phyloP scores from a whole-genome alignment of 495 filamentous ascomycete genomes.

The Sphaerosporella brunnea region DNA sequence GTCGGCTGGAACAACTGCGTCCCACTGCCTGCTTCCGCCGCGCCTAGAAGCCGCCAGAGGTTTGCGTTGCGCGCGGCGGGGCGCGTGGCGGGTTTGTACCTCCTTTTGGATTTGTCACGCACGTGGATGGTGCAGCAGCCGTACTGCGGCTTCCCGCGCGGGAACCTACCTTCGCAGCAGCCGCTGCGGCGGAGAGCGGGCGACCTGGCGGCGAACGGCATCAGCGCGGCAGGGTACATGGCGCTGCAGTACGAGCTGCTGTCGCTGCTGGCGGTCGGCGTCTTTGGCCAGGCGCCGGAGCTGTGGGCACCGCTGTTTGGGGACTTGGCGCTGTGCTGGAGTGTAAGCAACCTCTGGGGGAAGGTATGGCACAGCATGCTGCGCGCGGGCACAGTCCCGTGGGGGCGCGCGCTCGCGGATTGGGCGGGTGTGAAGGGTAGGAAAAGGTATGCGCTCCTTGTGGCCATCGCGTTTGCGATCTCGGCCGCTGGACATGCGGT shows the following conservation, averaged over 20 bases:
- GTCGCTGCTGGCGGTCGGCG: not conserved
- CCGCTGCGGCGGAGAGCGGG: too few species aligned
- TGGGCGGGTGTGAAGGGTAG: not conserved
- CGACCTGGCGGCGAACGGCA: not conserved
- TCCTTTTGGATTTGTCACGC: not conserved
- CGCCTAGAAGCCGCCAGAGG: not conserved
- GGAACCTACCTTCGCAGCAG: not conserved
- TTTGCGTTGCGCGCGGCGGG: not conserved
- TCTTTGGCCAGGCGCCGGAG: not conserved
- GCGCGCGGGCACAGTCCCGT: not conserved
- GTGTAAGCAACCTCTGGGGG: not conserved
- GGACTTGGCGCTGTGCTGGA: not conserved
- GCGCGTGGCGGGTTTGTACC: not conserved
- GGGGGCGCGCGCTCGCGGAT: not conserved
- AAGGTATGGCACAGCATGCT: slow-evolving; percentile 1
- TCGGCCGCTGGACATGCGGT: not conserved
- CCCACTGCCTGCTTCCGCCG: not conserved
- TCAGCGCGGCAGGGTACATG: not conserved
- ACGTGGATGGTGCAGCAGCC: not conserved
- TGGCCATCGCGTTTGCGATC: not conserved
- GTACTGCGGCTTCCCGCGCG: not conserved
- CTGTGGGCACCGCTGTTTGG: slow-evolving; percentile 3
- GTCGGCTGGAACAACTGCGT: not conserved
- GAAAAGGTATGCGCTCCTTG: not conserved
- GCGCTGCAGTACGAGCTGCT: not conserved